Evolutionary conservation across 1,284 basidiomycete species (phyloP).

Genomic region (Pseudozyma hubeiensis): DNA sequence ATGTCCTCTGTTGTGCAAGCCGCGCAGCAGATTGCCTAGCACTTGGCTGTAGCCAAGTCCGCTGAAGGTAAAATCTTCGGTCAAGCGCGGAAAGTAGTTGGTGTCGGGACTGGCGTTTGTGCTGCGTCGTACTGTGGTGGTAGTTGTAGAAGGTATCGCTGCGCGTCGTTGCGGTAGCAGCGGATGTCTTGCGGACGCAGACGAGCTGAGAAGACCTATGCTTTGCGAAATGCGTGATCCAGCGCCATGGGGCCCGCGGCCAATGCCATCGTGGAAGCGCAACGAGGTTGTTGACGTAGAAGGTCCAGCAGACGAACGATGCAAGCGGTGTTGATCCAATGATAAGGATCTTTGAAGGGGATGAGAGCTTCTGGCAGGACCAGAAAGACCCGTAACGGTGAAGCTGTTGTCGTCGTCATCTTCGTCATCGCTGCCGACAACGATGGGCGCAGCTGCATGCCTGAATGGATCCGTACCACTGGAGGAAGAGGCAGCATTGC

Average conservation of each 20-base stretch:
- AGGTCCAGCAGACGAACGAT: background rate
- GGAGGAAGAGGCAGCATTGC: constrained; percentile 1
- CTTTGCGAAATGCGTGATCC: constrained; percentile 31
- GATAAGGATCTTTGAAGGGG: constrained; percentile 16
- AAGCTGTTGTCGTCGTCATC: constrained; percentile 38
- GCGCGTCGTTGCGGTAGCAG: constrained; percentile 26
- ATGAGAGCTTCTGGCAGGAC: constrained; percentile 11
- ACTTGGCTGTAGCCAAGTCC: constrained; percentile 25
- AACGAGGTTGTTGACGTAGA: constrained; percentile 12
- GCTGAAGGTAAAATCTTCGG: constrained; percentile 16
- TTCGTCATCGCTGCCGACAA: constrained; percentile 44
- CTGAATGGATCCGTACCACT: background rate
- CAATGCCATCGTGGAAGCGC: constrained; percentile 38
- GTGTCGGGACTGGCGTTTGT: background rate
- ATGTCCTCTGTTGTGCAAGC: constrained; percentile 8
- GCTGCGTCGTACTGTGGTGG: constrained; percentile 19
- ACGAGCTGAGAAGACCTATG: constrained; percentile 20
- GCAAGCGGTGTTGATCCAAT: constrained; percentile 1
- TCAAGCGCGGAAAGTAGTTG: constrained; percentile 18
- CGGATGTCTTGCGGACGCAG: constrained; percentile 18
- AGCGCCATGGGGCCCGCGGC: constrained; percentile 27
- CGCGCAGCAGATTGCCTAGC: constrained; percentile 22
- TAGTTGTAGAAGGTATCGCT: constrained; percentile 21
- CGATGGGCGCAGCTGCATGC: constrained; percentile 16
- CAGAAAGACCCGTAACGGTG: constrained; percentile 29